Evolutionary conservation across 2,329 filamentous ascomycete genomes (phyloP).

Genomic region (Diplodia sapinea): DNA sequence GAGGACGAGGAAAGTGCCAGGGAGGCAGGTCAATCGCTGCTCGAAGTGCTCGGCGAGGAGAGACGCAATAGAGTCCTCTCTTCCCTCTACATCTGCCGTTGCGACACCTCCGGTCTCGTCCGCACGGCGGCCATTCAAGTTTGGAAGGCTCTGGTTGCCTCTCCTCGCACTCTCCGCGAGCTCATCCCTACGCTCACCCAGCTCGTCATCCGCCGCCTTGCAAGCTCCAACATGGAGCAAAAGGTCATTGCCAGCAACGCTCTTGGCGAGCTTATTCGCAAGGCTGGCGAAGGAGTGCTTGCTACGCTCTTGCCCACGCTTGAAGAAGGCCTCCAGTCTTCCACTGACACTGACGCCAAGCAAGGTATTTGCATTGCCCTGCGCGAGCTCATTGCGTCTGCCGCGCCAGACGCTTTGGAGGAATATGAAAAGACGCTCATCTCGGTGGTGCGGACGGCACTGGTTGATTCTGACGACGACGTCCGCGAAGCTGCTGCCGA

Average conservation of each 20-base stretch:
- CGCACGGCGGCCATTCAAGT: slow-evolving; percentile 88
- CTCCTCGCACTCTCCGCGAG: slow-evolving; percentile 90
- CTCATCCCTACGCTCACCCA: slow-evolving; percentile 93
- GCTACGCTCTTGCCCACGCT: slow-evolving; percentile 87
- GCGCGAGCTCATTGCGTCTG: slow-evolving; percentile 88
- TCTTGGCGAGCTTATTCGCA: slow-evolving; percentile 93
- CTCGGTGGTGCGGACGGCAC: slow-evolving; percentile 87
- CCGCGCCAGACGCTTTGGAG: slow-evolving; percentile 84
- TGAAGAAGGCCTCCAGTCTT: slow-evolving; percentile 81
- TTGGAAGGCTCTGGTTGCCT: slow-evolving; percentile 96
- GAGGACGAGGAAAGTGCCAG: slow-evolving; percentile 80
- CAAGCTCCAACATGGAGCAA: slow-evolving; percentile 96
- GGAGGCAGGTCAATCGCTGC: slow-evolving; percentile 89
- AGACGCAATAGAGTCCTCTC: slow-evolving; percentile 97
- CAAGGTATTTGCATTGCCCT: slow-evolving; percentile 98
- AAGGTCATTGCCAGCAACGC: slow-evolving; percentile 98
- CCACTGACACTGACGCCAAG: slow-evolving; percentile 89
- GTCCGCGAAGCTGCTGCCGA: slow-evolving; percentile 96
- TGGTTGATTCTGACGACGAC: slow-evolving; percentile 87
- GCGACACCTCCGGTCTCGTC: slow-evolving; percentile 91
- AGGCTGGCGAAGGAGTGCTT: slow-evolving; percentile 92
- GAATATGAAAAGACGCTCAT: slow-evolving; percentile 96
- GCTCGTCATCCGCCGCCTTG: slow-evolving; percentile 89
- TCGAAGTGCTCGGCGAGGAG: slow-evolving; percentile 93
- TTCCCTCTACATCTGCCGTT: slow-evolving; percentile 96